Conservation (phyloP, 148 eudicot genomes). For the Cornus kousa region DNA sequence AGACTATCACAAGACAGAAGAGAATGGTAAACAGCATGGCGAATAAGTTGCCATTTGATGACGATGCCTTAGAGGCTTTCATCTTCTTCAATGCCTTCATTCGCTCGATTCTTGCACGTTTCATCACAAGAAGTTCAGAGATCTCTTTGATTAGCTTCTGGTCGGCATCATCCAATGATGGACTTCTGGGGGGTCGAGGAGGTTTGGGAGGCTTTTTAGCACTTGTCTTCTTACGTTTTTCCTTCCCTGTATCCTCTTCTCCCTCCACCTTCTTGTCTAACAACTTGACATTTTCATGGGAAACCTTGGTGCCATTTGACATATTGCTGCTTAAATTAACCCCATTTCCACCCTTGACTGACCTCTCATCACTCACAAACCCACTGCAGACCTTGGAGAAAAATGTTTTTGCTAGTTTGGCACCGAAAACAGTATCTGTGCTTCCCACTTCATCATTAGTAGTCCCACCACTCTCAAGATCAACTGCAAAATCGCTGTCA, state of each 20-base stretch:
- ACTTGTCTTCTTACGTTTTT: constrained; percentile 55
- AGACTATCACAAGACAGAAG: constrained; percentile 61
- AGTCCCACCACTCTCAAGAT: constrained; percentile 56
- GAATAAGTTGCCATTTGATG: constrained; percentile 54
- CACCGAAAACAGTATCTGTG: constrained; percentile 11
- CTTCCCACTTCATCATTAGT: constrained; percentile 24
- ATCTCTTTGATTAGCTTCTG: constrained; percentile 83
- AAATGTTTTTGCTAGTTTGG: constrained; percentile 7
- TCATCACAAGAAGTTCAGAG: constrained; percentile 65
- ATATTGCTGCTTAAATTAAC: constrained; percentile 6
- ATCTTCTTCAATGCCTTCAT: constrained; percentile 85
- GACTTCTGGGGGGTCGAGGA: constrained; percentile 75
- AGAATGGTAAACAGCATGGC: constrained; percentile 62
- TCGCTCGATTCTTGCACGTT: constrained; percentile 70
- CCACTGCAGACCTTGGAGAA: constrained; percentile 18
- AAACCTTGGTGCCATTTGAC: constrained; percentile 19
- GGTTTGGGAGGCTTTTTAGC: constrained; percentile 81
- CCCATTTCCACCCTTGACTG: constrained; percentile 29
- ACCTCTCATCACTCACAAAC: constrained; percentile 21
- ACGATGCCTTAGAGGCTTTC: constrained; percentile 54
- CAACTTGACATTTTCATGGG: constrained; percentile 25
- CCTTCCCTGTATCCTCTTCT: constrained; percentile 34
- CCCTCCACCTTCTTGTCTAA: constrained; percentile 30
- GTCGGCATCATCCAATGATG: constrained; percentile 78
- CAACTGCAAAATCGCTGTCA: constrained; percentile 33